These are phyloP conservation scores for Suhomyces emberorum DNA, from an alignment of 805 yeast species.

Conservation along the genomic window DNA sequence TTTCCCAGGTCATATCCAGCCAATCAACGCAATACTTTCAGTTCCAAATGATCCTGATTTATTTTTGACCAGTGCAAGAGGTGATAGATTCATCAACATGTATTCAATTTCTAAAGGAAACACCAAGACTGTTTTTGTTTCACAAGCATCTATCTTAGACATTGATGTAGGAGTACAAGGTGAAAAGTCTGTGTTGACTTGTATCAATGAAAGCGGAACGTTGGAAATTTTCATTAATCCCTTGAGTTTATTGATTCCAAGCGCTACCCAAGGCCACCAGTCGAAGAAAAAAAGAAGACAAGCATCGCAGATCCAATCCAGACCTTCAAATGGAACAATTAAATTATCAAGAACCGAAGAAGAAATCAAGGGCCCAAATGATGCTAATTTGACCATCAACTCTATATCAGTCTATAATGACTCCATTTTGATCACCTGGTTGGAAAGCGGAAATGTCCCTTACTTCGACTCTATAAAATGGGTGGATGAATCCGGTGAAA, in stretches of 20 bases:
- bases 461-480: conserved; percentile 55
- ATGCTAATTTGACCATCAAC: conserved; percentile 26
- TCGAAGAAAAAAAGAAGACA: conserved; percentile 44
- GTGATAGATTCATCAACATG: conserved; percentile 79
- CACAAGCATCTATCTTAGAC: conserved; percentile 57
- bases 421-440: conserved; percentile 51
- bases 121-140: conserved; percentile 58
- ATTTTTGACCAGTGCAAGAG: conserved; percentile 68
- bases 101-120: conserved; percentile 48
- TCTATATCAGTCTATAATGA: conserved; percentile 31
- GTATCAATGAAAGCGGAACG: conserved; percentile 70
- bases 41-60: conserved; percentile 34
- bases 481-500: conserved; percentile 31
- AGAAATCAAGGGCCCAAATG: conserved; percentile 30
- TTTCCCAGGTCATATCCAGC: conserved; percentile 76
- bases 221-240: conserved; percentile 72
- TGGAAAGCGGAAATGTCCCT: conserved; percentile 58
- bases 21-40: conserved; percentile 50
- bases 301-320: conserved; percentile 43
- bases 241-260: conserved; percentile 16
- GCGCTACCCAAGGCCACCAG: conserved; percentile 15
- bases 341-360: conserved; percentile 46
- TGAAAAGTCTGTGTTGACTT: conserved; percentile 41
- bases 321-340: conserved; percentile 46
- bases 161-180: conserved; percentile 38